Percentiles rank a stretch among this genome's conserved stretches.
Conservation (phyloP, 345 rosid genomes). For the Punica granatum region DNA sequence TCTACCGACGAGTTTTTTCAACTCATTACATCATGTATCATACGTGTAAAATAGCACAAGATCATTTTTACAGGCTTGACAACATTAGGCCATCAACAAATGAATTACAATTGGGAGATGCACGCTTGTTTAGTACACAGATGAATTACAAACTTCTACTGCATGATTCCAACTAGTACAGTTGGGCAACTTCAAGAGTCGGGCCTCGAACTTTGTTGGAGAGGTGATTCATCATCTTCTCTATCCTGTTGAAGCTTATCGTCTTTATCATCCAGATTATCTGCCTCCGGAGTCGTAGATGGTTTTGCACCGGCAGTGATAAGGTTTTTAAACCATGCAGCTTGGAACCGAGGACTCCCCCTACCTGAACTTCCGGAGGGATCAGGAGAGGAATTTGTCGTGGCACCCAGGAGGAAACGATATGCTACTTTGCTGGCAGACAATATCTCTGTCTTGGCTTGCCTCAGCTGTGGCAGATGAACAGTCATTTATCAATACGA, state of each 20-base stretch:
- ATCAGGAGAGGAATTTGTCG: conserved; percentile 39
- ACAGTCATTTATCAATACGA: background rate
- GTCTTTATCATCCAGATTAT: conserved; percentile 27
- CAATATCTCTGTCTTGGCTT: conserved; percentile 92
- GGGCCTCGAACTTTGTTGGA: conserved; percentile 14
- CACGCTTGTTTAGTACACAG: background rate
- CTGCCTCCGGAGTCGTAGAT: conserved; percentile 38
- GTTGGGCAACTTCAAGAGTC: conserved; percentile 1
- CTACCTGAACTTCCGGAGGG: conserved; percentile 49
- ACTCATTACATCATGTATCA: background rate
- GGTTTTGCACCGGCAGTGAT: conserved; percentile 58
- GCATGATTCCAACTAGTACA: background rate
- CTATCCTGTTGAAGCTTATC: conserved; percentile 13
- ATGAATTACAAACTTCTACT: conserved; percentile 1
- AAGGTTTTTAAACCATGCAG: conserved; percentile 74
- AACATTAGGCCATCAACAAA: background rate
- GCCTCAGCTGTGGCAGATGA: conserved; percentile 57
- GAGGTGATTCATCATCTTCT: conserved; percentile 12
- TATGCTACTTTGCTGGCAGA: conserved; percentile 99
- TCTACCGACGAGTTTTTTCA: background rate
- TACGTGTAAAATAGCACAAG: background rate
- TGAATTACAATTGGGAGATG: background rate
- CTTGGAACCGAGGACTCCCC: conserved; percentile 55
- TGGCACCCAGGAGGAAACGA: conserved; percentile 63
- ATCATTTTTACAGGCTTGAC: conserved; percentile 1